These are phyloP conservation scores for Sequoia sempervirens DNA, from an alignment of 75 land plant species.

Conservation along the genomic window DNA sequence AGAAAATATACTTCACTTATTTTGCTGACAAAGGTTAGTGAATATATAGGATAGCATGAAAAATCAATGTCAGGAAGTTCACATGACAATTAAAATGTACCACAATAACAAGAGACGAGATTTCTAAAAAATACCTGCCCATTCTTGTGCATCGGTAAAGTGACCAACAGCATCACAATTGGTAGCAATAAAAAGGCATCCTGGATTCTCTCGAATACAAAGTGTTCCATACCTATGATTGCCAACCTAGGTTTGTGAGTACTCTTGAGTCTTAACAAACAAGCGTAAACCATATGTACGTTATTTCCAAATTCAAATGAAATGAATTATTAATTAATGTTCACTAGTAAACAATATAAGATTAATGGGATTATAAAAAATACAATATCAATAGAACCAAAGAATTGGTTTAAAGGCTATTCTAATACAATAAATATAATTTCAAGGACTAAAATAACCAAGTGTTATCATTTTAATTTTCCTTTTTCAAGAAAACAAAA, in stretches of 20 bases:
- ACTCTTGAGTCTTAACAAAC: not conserved
- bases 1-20: not conserved
- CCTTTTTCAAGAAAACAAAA: too few species aligned
- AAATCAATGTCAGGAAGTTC: not conserved
- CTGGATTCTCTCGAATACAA: conserved; percentile 94
- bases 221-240: conserved; percentile 82
- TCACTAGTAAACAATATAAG: not conserved
- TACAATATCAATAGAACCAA: not conserved
- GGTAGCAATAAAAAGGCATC: conserved; percentile 95
- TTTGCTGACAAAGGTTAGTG: not conserved
- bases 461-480: too few species aligned
- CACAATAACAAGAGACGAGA: not conserved
- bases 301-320: not conserved
- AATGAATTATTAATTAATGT: not conserved
- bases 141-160: conserved; percentile 88
- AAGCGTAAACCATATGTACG: not conserved
- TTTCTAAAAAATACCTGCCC: conserved; percentile 70
- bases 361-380: not conserved
- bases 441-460: too few species aligned
- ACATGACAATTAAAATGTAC: not conserved
- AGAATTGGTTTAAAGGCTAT: not conserved
- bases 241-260: not conserved
- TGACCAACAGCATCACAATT: conserved; percentile 92
- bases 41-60: not conserved
- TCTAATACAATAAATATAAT: not conserved